These are phyloP conservation scores for Crithidia acanthocephali DNA, from an alignment of 208 protist species.

Conservation along the genomic window DNA sequence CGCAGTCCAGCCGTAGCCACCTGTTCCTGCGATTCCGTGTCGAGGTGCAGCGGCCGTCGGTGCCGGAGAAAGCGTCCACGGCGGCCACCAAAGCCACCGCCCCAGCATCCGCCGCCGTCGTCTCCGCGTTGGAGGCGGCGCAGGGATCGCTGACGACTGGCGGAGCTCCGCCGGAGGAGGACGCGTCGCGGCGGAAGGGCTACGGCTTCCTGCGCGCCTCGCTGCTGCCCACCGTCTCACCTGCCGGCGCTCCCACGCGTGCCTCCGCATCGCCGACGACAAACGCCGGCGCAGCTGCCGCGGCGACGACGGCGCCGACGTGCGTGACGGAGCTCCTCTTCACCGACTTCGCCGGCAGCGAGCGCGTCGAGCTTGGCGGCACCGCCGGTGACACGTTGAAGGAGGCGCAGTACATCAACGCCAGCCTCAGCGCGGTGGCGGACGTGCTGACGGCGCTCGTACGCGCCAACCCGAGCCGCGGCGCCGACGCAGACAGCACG, in stretches of 20 bases:
- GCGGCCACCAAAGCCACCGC: constrained; percentile 7
- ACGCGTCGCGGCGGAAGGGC: constrained; percentile 17
- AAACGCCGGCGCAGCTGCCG: neutral
- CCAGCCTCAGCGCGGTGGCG: constrained; percentile 38
- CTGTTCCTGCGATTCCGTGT: constrained; percentile 38
- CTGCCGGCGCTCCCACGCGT: too few species aligned
- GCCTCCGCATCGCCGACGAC: neutral
- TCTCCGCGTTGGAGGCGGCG: neutral
- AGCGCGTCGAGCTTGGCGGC: constrained; percentile 42
- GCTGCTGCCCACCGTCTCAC: constrained; percentile 3
- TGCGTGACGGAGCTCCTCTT: constrained; percentile 47
- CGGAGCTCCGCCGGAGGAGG: neutral
- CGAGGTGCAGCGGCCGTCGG: constrained; percentile 19
- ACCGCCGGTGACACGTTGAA: constrained; percentile 32
- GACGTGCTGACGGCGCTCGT: constrained; percentile 39
- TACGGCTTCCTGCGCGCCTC: constrained; percentile 29
- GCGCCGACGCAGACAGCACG: neutral
- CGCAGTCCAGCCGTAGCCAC: constrained; percentile 40
- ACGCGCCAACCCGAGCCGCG: constrained; percentile 16
- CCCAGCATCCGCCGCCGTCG: neutral
- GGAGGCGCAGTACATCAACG: constrained; percentile 67
- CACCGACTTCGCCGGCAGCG: constrained; percentile 76
- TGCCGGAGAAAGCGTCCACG: constrained; percentile 21
- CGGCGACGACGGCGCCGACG: constrained; percentile 17
- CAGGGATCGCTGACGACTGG: neutral